Evolutionary conservation across 2,329 filamentous ascomycete genomes (phyloP).

Genomic region (Penicillium sp.): DNA sequence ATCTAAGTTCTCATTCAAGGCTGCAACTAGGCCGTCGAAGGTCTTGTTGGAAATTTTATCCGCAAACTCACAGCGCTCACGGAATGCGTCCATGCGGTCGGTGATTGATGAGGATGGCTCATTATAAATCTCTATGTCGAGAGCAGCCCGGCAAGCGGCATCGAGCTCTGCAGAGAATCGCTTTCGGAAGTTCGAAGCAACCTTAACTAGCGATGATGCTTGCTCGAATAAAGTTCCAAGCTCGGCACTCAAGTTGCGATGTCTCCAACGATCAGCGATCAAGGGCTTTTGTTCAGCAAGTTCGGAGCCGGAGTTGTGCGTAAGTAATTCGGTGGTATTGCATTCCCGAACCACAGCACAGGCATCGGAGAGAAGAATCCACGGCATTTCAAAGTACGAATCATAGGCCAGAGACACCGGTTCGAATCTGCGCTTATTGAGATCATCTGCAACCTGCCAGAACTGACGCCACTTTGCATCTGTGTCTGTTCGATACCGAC

Average conservation of each 20-base stretch:
- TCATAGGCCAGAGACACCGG: constrained; percentile 78
- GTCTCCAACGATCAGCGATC: constrained; percentile 45
- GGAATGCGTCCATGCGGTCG: constrained; percentile 76
- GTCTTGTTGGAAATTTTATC: constrained; percentile 81
- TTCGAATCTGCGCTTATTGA: constrained; percentile 84
- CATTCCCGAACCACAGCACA: constrained; percentile 78
- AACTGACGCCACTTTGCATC: constrained; percentile 88
- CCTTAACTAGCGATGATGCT: constrained; percentile 65
- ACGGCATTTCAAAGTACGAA: constrained; percentile 68
- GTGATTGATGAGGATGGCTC: constrained; percentile 69
- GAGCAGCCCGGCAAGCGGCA: constrained; percentile 65
- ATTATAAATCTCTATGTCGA: constrained; percentile 73
- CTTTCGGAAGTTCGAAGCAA: constrained; percentile 69
- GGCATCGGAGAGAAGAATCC: constrained; percentile 81
- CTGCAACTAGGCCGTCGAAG: constrained; percentile 67
- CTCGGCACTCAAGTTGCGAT: constrained; percentile 43
- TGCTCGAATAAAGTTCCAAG: constrained; percentile 57
- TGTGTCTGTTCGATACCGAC: constrained; percentile 70
- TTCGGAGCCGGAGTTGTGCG: constrained; percentile 61
- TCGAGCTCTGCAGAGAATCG: constrained; percentile 69
- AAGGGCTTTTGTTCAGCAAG: constrained; percentile 40
- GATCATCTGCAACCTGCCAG: constrained; percentile 78
- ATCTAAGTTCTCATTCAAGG: constrained; percentile 67
- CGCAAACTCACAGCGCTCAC: constrained; percentile 75
- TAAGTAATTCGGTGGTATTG: constrained; percentile 73